phyloP scores from a whole-genome alignment of 345 rosid genomes.

The Psidium guajava region DNA sequence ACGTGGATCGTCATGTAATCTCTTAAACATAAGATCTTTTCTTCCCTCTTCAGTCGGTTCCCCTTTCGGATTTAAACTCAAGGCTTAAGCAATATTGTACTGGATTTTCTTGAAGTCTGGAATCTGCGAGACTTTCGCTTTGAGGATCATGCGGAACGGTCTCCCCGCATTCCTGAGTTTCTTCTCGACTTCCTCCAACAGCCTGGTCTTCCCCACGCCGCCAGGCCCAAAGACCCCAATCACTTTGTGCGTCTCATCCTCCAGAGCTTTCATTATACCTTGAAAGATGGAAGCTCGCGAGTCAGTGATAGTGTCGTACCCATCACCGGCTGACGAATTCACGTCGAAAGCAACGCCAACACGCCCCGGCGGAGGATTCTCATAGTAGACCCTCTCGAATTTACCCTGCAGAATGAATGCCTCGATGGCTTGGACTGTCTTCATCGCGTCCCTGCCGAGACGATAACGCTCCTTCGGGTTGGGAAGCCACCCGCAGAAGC shows the following conservation, averaged over 20 bases:
- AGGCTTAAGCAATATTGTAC: background rate
- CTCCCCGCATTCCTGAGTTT: background rate
- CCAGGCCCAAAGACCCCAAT: background rate
- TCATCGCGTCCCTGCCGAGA: background rate
- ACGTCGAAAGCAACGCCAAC: rapidly evolving
- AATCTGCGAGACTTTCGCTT: background rate
- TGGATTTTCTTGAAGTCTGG: background rate
- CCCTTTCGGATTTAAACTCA: background rate
- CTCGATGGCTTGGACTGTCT: background rate
- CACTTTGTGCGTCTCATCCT: background rate
- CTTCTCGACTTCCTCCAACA: background rate
- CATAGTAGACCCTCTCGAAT: no score
- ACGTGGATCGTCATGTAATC: rapidly evolving
- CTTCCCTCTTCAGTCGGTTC: background rate
- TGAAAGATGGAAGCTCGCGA: background rate
- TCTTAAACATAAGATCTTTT: background rate
- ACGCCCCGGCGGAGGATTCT: background rate
- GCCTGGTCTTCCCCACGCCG: background rate
- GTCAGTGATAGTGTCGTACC: rapidly evolving
- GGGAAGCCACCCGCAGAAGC: background rate
- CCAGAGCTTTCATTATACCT: background rate
- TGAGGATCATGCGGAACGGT: background rate
- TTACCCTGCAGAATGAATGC: no score
- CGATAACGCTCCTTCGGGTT: background rate
- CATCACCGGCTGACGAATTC: background rate